A percentile compares a stretch with the other conserved stretches of the same genome.
Conservation (phyloP, 768 basidiomycete genomes). For the Calocybe indica region DNA sequence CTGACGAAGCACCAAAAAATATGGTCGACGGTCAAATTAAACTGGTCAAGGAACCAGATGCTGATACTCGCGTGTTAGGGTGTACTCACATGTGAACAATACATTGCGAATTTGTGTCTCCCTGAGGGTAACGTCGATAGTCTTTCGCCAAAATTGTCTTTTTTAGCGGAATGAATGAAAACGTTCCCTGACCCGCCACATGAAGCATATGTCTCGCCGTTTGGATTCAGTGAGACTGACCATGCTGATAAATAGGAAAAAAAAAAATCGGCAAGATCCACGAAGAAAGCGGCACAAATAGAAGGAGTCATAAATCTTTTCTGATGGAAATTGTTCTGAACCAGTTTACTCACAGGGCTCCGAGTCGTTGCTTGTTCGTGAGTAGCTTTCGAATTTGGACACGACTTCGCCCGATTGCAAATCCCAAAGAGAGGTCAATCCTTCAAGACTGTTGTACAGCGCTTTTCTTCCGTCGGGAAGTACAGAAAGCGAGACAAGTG, state of each 20-base stretch:
- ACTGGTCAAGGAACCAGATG: neutral
- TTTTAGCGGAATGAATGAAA: constrained; percentile 62
- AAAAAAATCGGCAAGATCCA: neutral
- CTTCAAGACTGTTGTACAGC: constrained; percentile 81
- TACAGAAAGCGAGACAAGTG: constrained; percentile 75
- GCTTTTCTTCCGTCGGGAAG: constrained; percentile 59
- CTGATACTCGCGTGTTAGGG: neutral
- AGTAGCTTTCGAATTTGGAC: constrained; percentile 71
- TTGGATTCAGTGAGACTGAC: constrained; percentile 79
- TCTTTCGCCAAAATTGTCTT: constrained; percentile 62
- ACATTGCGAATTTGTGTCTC: constrained; percentile 74
- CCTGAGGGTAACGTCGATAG: constrained; percentile 57
- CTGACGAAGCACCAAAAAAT: constrained; percentile 30
- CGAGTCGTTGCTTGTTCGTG: constrained; percentile 46
- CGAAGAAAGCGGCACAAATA: too few species aligned
- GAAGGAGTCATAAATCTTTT: too few species aligned
- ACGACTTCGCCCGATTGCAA: constrained; percentile 53
- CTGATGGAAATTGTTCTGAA: too few species aligned
- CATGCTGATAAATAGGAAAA: constrained; percentile 46
- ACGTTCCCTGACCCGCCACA: constrained; percentile 70
- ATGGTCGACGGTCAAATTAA: too few species aligned
- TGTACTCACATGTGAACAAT: constrained; percentile 56
- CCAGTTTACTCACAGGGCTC: constrained; percentile 60
- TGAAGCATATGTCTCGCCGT: constrained; percentile 66
- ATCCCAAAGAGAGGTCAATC: constrained; percentile 74